Percentiles rank a stretch among this genome's conserved stretches.
These are phyloP conservation scores for Teratosphaeria zuluensis DNA, from an alignment of 2,329 filamentous ascomycete genomes.

Conservation along the genomic window DNA sequence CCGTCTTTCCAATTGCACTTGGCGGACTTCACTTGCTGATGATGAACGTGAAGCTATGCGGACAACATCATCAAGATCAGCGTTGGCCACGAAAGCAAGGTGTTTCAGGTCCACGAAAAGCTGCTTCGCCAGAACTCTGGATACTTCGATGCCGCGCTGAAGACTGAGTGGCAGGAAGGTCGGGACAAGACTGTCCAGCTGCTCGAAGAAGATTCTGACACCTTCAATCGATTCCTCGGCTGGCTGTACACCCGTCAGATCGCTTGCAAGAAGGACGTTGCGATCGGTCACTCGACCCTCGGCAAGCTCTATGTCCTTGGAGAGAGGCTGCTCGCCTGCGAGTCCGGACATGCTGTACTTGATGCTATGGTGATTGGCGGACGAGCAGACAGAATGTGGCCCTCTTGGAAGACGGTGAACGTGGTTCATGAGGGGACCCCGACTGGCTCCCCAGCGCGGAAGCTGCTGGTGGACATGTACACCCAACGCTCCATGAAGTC, in stretches of 20 bases:
- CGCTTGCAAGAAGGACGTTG: not conserved
- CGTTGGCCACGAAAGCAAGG: not conserved
- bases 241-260: constrained; percentile 6
- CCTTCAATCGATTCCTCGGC: constrained; percentile 6
- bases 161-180: constrained; percentile 7
- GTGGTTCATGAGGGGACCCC: too few relatives aligned
- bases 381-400: not conserved
- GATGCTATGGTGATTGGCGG: not conserved
- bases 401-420: too few relatives aligned
- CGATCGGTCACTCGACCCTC: too few relatives aligned
- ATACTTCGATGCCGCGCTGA: constrained; percentile 9
- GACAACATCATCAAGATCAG: not conserved
- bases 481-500: too few relatives aligned
- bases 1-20: too few relatives aligned
- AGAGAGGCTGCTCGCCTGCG: not conserved
- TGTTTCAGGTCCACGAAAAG: not conserved
- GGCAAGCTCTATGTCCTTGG: not conserved
- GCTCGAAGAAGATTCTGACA: constrained; percentile 3
- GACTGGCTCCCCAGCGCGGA: too few relatives aligned
- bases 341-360: not conserved
- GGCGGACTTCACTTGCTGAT: too few relatives aligned
- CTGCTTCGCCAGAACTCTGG: not conserved
- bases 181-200: too few relatives aligned
- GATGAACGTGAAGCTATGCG: too few relatives aligned
- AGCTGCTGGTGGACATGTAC: too few relatives aligned